These are phyloP conservation scores for Aspergillus texensis DNA, from an alignment of 2,329 filamentous ascomycete species.

Conservation along the genomic window DNA sequence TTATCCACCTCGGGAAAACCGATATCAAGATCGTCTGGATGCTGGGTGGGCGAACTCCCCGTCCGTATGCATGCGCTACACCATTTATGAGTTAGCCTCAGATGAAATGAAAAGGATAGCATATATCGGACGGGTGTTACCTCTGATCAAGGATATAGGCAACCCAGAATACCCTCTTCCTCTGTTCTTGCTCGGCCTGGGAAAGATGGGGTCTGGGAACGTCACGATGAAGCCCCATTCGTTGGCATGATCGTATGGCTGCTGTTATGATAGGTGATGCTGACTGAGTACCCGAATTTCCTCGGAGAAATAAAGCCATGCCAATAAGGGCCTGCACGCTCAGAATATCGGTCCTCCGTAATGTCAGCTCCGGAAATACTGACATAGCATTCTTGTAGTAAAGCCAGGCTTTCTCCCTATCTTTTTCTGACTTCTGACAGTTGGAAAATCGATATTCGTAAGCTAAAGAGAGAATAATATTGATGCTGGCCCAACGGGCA, in stretches of 20 bases:
- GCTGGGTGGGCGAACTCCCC: slow-evolving; percentile 67
- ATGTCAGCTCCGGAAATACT: slow-evolving; percentile 83
- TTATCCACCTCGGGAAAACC: slow-evolving; percentile 86
- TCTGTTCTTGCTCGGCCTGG: slow-evolving; percentile 85
- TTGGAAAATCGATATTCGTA: slow-evolving; percentile 90
- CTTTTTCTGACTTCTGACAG: slow-evolving; percentile 80
- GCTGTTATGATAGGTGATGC: slow-evolving; percentile 85
- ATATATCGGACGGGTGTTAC: slow-evolving; percentile 35
- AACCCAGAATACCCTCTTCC: slow-evolving; percentile 74
- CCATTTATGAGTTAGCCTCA: background rate
- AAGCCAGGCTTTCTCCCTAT: slow-evolving; percentile 88
- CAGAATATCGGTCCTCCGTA: slow-evolving; percentile 89
- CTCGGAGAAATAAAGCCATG: slow-evolving; percentile 90
- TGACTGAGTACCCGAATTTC: slow-evolving; percentile 90
- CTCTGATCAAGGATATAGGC: slow-evolving; percentile 72
- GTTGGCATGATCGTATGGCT: slow-evolving; percentile 84
- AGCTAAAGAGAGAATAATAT: slow-evolving; percentile 84
- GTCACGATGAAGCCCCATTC: slow-evolving; percentile 88
- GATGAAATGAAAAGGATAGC: background rate
- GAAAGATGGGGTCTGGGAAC: slow-evolving; percentile 87
- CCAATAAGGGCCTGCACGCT: slow-evolving; percentile 90
- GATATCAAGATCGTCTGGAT: slow-evolving; percentile 85
- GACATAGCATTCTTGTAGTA: slow-evolving; percentile 95
- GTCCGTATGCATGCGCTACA: slow-evolving; percentile 64
- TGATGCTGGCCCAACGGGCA: slow-evolving; percentile 95